These are phyloP conservation scores for Pterulicium gracile DNA, from an alignment of 1,284 basidiomycete genomes.

Conservation along the genomic window DNA sequence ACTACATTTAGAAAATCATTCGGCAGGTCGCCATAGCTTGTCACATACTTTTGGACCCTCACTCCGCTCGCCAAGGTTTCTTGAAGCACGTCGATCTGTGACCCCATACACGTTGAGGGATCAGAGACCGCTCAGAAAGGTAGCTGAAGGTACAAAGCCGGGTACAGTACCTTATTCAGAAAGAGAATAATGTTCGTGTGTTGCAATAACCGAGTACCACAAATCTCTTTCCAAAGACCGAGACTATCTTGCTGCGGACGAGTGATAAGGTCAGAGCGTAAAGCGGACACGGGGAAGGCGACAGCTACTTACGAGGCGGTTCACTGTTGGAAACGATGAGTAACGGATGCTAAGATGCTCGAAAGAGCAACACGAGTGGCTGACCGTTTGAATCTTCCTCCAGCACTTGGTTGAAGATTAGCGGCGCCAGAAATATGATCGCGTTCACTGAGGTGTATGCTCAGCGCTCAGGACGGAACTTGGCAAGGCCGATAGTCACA, in stretches of 20 bases:
- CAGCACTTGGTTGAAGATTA: constrained; percentile 36
- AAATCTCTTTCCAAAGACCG: constrained; percentile 51
- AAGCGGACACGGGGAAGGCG: background rate
- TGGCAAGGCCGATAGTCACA: background rate
- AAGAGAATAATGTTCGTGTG: constrained; percentile 52
- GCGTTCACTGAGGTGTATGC: constrained; percentile 25
- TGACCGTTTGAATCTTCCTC: constrained; percentile 34
- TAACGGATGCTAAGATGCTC: background rate
- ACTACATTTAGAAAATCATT: no score
- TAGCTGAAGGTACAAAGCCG: no score
- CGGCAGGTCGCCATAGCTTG: no score
- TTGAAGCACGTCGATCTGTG: no score
- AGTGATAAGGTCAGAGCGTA: background rate
- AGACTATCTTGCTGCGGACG: constrained; percentile 45
- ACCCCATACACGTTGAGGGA: no score
- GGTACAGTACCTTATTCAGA: constrained; percentile 46
- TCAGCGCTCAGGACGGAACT: constrained; percentile 3
- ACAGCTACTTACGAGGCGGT: background rate
- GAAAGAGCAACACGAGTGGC: constrained; percentile 21
- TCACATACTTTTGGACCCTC: no score
- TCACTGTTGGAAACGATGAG: background rate
- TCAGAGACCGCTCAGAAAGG: no score
- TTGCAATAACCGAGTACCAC: constrained; percentile 41
- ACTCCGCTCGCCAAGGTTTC: no score
- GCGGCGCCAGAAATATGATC: constrained; percentile 38